Percentiles rank a stretch among this genome's conserved stretches.
These are phyloP conservation scores for Paramecium primaurelia DNA, from an alignment of 73 alveolate genomes.

Conservation along the genomic window DNA sequence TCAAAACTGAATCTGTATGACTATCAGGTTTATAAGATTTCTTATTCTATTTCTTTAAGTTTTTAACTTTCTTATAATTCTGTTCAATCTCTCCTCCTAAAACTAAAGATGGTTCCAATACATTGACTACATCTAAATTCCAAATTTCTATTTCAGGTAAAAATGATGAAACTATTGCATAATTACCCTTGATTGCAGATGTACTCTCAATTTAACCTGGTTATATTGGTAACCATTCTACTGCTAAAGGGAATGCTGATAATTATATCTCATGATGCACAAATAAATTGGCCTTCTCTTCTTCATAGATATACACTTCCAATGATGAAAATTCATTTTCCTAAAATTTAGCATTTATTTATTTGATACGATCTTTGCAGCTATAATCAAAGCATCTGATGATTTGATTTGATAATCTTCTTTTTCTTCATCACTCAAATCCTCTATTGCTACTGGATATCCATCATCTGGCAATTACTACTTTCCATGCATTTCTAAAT, in stretches of 20 bases:
- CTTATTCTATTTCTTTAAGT: conserved; percentile 76
- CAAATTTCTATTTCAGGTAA: conserved; percentile 96
- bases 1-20: conserved; percentile 95
- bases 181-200: conserved; percentile 74
- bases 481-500: conserved; percentile 32
- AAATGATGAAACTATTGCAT: conserved; percentile 92
- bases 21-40: conserved; percentile 70
- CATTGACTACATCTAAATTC: conserved; percentile 91
- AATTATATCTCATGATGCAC: conserved; percentile 97
- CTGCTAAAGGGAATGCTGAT: conserved; percentile 91
- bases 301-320: conserved; percentile 94
- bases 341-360: conserved; percentile 55
- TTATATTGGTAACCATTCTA: conserved; percentile 87
- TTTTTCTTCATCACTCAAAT: conserved; percentile 83
- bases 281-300: conserved; percentile 85
- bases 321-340: conserved; percentile 90
- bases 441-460: conserved; percentile 59
- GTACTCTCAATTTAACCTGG: conserved; percentile 62
- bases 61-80: conserved; percentile 48
- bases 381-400: conserved; percentile 88
- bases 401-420: conserved; percentile 94
- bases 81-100: conserved; percentile 83
- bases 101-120: conserved; percentile 85
- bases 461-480: conserved; percentile 29
- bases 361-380: conserved; percentile 73